phyloP scores from a whole-genome alignment of 345 rosid genomes.

The Luvunga scandens region DNA sequence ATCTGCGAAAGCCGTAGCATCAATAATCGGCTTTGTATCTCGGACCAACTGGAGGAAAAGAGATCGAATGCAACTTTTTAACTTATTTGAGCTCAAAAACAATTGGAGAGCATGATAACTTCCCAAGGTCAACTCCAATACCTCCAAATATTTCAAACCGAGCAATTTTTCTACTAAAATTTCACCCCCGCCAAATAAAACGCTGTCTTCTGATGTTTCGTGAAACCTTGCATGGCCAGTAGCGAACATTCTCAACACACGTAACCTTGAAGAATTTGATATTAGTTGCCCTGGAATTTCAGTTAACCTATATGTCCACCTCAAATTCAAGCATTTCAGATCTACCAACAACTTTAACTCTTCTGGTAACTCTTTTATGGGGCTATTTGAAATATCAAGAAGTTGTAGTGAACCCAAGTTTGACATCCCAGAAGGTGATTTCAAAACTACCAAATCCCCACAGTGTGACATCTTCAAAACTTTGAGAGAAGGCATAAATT shows the following conservation, averaged over 20 bases:
- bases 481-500: too few relatives aligned
- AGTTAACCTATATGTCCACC: rapidly evolving
- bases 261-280: too few relatives aligned
- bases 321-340: too few relatives aligned
- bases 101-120: not conserved
- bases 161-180: not conserved
- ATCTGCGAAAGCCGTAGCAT: too few relatives aligned
- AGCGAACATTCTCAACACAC: too few relatives aligned
- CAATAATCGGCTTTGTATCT: too few relatives aligned
- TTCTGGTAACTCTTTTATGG: rapidly evolving
- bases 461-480: too few relatives aligned
- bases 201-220: not conserved
- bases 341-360: too few relatives aligned
- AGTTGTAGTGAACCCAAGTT: not conserved
- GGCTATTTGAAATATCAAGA: rapidly evolving
- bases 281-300: too few relatives aligned
- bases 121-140: not conserved
- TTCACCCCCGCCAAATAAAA: not conserved
- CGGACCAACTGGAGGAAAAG: too few relatives aligned
- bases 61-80: too few relatives aligned
- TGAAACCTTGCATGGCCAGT: rapidly evolving
- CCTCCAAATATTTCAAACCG: slow-evolving; percentile 5
- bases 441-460: rapidly evolving
- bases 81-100: not conserved
- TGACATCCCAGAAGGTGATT: slow-evolving; percentile 1